Conservation (phyloP, 768 basidiomycete genomes). For the Pisolithus marmoratus region DNA sequence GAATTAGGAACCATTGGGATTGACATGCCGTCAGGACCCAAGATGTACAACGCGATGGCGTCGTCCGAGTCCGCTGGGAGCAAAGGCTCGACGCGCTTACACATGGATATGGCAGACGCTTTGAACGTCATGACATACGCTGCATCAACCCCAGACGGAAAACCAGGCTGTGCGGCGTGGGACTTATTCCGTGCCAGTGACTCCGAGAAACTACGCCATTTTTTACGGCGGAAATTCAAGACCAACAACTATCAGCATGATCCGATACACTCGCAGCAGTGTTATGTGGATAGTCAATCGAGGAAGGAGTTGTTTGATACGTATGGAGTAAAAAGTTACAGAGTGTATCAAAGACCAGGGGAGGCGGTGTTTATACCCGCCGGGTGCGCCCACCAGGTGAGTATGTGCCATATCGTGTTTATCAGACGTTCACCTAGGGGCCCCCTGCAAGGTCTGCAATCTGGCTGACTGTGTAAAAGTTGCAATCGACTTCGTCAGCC, state of each 20-base stretch:
- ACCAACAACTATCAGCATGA: constrained; percentile 54
- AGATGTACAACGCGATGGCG: constrained; percentile 91
- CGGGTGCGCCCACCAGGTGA: constrained; percentile 85
- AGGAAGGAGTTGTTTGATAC: constrained; percentile 62
- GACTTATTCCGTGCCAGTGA: constrained; percentile 84
- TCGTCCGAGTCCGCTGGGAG: constrained; percentile 60
- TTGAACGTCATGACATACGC: constrained; percentile 88
- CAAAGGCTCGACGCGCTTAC: constrained; percentile 82
- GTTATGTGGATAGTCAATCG: constrained; percentile 71
- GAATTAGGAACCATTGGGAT: neutral
- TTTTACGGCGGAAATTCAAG: constrained; percentile 62
- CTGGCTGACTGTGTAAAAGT: constrained; percentile 95
- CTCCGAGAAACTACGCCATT: constrained; percentile 68
- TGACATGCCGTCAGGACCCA: constrained; percentile 57
- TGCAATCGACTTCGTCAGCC: constrained; percentile 90
- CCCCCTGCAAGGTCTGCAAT: constrained; percentile 69
- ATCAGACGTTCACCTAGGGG: constrained; percentile 1
- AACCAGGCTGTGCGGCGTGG: constrained; percentile 82
- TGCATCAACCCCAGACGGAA: constrained; percentile 46
- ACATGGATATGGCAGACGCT: constrained; percentile 95
- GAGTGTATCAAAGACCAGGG: constrained; percentile 86
- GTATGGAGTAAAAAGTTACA: constrained; percentile 68
- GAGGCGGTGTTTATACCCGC: constrained; percentile 96
- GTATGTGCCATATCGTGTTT: constrained; percentile 13
- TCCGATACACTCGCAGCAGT: constrained; percentile 87